Evolutionary conservation across 805 yeast genomes (phyloP).

Genomic region (Jamesozyma jinghongensis): DNA sequence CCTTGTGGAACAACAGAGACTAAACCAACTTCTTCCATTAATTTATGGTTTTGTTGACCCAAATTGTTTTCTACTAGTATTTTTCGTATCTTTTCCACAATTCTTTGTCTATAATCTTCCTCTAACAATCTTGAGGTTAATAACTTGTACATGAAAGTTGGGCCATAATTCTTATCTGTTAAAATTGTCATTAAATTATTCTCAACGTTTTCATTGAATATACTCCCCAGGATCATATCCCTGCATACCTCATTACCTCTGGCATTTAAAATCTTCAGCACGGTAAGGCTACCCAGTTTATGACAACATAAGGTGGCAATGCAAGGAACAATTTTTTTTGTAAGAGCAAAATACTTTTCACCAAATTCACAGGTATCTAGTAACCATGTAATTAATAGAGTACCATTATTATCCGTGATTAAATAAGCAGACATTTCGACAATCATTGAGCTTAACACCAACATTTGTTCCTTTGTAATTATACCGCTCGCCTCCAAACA

Average conservation of each 20-base stretch:
- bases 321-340: constrained; percentile 52
- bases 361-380: constrained; percentile 71
- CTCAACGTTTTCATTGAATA: constrained; percentile 43
- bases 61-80: constrained; percentile 53
- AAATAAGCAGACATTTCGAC: constrained; percentile 68
- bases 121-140: constrained; percentile 57
- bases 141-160: constrained; percentile 70
- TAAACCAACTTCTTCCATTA: constrained; percentile 88
- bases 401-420: constrained; percentile 79
- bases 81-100: constrained; percentile 53
- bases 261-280: constrained; percentile 66
- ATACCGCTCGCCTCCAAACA: constrained; percentile 68
- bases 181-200: constrained; percentile 45
- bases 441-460: constrained; percentile 67
- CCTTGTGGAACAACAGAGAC: constrained; percentile 1
- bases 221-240: constrained; percentile 48
- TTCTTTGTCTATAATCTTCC: constrained; percentile 44
- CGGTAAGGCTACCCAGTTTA: constrained; percentile 75
- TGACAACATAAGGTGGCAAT: constrained; percentile 62
- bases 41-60: constrained; percentile 64
- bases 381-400: constrained; percentile 86
- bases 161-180: constrained; percentile 55
- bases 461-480: constrained; percentile 55
- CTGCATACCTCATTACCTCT: constrained; percentile 55
- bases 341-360: constrained; percentile 55